Percentiles rank a stretch among this genome's conserved stretches.
Evolutionary conservation across 139 green algal genomes (phyloP).

Genomic region (Asterochloris sp.): DNA sequence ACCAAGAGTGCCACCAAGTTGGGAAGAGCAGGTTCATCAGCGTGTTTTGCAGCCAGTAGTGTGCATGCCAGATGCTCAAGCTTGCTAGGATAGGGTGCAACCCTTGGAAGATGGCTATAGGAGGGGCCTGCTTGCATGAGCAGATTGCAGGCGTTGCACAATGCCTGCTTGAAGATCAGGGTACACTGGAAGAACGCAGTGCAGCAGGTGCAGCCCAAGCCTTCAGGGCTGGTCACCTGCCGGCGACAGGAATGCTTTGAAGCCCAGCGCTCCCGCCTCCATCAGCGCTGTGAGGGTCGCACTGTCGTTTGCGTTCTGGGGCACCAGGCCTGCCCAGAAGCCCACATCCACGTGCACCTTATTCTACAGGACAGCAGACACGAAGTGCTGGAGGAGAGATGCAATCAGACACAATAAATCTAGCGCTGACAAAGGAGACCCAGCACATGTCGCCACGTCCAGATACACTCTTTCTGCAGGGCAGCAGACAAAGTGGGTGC

Average conservation of each 20-base stretch:
- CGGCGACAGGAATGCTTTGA: conserved; percentile 94
- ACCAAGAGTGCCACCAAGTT: background rate
- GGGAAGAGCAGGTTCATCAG: background rate
- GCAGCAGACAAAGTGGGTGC: too few species aligned
- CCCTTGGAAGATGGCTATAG: background rate
- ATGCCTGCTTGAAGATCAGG: too few species aligned
- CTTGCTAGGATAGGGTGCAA: background rate
- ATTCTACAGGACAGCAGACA: conserved; percentile 33
- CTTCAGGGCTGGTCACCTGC: conserved; percentile 25
- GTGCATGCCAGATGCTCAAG: conserved; percentile 56
- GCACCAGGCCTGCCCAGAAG: conserved; percentile 90
- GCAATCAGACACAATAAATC: too few species aligned
- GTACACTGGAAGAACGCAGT: background rate
- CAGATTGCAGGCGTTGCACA: too few species aligned
- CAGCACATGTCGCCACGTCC: too few species aligned
- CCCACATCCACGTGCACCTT: conserved; percentile 73
- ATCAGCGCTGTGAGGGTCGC: conserved; percentile 59
- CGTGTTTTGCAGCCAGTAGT: background rate
- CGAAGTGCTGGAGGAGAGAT: background rate
- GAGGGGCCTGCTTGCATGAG: too few species aligned
- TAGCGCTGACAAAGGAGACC: too few species aligned
- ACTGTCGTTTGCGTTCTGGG: conserved; percentile 73
- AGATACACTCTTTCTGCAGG: background rate
- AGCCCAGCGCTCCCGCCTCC: conserved; percentile 71
- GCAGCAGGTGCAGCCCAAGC: background rate